Evolutionary conservation across 2,329 filamentous ascomycete genomes (phyloP).

Genomic region (Metarhizium brunneum): DNA sequence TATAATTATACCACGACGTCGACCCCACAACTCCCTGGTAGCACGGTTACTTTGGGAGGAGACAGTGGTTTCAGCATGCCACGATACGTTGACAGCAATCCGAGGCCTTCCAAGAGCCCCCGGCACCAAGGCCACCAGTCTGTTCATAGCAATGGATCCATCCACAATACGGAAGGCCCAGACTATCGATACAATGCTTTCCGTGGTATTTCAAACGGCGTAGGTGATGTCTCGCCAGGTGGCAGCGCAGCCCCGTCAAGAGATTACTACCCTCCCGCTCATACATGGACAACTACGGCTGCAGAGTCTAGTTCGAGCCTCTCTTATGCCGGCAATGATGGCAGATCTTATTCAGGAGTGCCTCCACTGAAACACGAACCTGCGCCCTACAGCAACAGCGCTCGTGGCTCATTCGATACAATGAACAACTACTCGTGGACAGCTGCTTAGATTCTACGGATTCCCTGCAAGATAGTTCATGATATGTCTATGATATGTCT

Average conservation of each 20-base stretch:
- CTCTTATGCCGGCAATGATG: constrained; percentile 36
- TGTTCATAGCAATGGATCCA: constrained; percentile 38
- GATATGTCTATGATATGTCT: neutral
- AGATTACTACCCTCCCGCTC: constrained; percentile 45
- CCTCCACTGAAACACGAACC: constrained; percentile 25
- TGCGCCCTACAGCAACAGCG: constrained; percentile 30
- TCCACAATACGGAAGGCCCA: constrained; percentile 36
- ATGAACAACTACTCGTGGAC: constrained; percentile 52
- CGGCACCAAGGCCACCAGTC: constrained; percentile 45
- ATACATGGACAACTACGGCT: constrained; percentile 42
- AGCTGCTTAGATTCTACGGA: constrained; percentile 26
- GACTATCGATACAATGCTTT: constrained; percentile 50
- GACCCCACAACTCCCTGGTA: constrained; percentile 39
- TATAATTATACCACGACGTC: constrained; percentile 46
- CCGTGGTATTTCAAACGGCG: constrained; percentile 16
- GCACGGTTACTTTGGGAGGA: constrained; percentile 23
- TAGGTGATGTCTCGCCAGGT: constrained; percentile 23
- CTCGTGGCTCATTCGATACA: constrained; percentile 36
- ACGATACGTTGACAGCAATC: constrained; percentile 45
- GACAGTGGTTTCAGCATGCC: constrained; percentile 43
- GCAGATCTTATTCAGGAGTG: constrained; percentile 14
- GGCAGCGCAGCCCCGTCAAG: constrained; percentile 23
- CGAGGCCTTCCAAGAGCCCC: constrained; percentile 47
- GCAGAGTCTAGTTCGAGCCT: constrained; percentile 35
- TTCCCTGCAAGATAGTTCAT: neutral